Evolutionary conservation across 495 filamentous ascomycete genomes (phyloP).

Genomic region (Xylaria grammica): DNA sequence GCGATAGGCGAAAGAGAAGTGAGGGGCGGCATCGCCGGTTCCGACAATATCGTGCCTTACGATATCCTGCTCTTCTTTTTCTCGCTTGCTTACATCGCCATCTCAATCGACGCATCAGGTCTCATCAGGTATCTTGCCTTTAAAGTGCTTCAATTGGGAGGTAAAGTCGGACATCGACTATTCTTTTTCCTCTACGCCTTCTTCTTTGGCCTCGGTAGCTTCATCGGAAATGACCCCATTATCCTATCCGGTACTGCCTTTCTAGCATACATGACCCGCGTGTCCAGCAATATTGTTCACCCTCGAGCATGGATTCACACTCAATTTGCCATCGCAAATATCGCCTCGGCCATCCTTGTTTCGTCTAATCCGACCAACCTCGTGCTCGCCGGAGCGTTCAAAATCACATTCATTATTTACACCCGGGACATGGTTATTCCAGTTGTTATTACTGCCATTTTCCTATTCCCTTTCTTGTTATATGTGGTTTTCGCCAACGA

Average conservation of each 20-base stretch:
- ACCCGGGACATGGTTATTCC: conserved; percentile 74
- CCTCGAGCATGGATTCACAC: conserved; percentile 70
- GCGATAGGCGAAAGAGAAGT: conserved; percentile 67
- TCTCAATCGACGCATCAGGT: conserved; percentile 73
- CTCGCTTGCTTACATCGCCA: conserved; percentile 74
- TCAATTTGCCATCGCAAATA: conserved; percentile 72
- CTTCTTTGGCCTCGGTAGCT: conserved; percentile 68
- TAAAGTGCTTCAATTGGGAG: conserved; percentile 68
- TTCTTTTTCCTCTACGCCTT: conserved; percentile 73
- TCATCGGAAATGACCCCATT: conserved; percentile 73
- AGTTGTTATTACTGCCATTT: conserved; percentile 64
- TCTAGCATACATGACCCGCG: conserved; percentile 72
- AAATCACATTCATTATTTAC: conserved; percentile 69
- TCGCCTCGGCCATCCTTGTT: conserved; percentile 70
- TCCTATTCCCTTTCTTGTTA: conserved; percentile 67
- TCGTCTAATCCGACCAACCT: conserved; percentile 76
- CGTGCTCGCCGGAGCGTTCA: conserved; percentile 70
- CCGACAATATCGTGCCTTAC: conserved; percentile 63
- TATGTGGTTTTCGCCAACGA: conserved; percentile 67
- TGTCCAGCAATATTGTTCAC: conserved; percentile 69
- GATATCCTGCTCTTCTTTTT: conserved; percentile 74
- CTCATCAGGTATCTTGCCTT: conserved; percentile 69
- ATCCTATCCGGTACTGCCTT: conserved; percentile 73
- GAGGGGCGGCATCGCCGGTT: conserved; percentile 64
- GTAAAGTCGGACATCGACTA: conserved; percentile 62